A percentile compares a stretch with the other conserved stretches of the same genome.
phyloP scores from a whole-genome alignment of 257 asterid genomes.

The Thymus mandschuricus region DNA sequence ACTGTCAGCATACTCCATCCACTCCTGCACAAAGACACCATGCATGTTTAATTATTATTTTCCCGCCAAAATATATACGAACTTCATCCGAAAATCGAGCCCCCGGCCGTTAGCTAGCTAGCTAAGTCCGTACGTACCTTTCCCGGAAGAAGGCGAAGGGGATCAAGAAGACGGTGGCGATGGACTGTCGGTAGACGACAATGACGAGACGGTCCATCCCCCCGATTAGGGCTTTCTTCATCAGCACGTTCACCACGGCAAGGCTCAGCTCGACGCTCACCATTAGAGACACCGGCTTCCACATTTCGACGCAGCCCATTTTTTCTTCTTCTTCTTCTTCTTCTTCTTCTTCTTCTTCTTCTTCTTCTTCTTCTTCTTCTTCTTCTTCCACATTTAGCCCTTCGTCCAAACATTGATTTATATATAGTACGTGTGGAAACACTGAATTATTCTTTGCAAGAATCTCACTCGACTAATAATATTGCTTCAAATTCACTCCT shows the following conservation, averaged over 20 bases:
- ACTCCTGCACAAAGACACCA: constrained; percentile 36
- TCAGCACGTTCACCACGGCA: constrained; percentile 45
- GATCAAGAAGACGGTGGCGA: constrained; percentile 50
- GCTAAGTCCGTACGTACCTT: constrained; percentile 49
- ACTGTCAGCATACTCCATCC: constrained; percentile 59
- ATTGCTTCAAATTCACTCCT: constrained; percentile 21
- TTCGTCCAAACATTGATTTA: not conserved
- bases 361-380: too few relatives aligned
- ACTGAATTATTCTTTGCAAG: too few relatives aligned
- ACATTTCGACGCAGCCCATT: constrained; percentile 1
- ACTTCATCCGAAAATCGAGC: too few relatives aligned
- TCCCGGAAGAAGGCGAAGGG: constrained; percentile 63
- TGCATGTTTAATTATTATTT: too few relatives aligned
- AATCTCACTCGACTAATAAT: not conserved
- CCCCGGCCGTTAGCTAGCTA: too few relatives aligned
- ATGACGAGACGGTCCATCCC: constrained; percentile 52
- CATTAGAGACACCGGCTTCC: constrained; percentile 55
- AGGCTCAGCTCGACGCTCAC: constrained; percentile 47
- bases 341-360: too few relatives aligned
- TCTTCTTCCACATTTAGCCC: too few relatives aligned
- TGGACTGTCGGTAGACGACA: constrained; percentile 53
- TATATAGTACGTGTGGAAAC: not conserved
- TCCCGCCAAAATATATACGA: not conserved
- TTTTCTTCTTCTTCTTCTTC: too few relatives aligned
- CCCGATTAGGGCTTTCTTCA: constrained; percentile 53